Evolutionary conservation across 75 land plant species (phyloP).

Genomic region (Cunninghamia lanceolata): DNA sequence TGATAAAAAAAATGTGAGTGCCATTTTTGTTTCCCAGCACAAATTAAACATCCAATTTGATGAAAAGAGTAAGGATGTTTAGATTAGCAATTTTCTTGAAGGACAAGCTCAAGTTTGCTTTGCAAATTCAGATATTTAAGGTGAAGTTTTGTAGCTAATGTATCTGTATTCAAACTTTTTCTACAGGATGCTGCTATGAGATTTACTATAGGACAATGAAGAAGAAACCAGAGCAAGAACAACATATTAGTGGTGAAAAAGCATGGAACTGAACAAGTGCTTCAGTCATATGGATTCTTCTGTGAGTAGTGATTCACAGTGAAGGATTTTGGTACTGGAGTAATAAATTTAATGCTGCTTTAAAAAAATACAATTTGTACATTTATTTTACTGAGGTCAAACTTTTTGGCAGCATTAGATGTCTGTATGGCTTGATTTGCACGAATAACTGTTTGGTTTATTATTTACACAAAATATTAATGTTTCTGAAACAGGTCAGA

Average conservation of each 20-base stretch:
- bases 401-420: neutral
- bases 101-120: neutral
- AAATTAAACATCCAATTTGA: neutral
- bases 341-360: neutral
- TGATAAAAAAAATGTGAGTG: neutral
- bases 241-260: neutral
- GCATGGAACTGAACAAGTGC: neutral
- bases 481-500: neutral
- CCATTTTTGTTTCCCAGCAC: neutral
- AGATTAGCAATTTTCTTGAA: neutral
- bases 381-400: neutral
- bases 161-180: neutral
- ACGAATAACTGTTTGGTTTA: neutral
- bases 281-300: neutral
- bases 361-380: neutral
- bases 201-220: slow-evolving; percentile 2
- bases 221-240: neutral
- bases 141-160: neutral
- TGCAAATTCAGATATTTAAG: neutral
- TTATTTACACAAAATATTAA: neutral
- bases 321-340: neutral
- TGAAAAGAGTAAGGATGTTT: neutral
- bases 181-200: slow-evolving; percentile 9
- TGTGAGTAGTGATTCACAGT: neutral
- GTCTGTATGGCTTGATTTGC: neutral